Evolutionary conservation across 805 yeast genomes (phyloP).

Genomic region (Sugiyamaella marilandica): DNA sequence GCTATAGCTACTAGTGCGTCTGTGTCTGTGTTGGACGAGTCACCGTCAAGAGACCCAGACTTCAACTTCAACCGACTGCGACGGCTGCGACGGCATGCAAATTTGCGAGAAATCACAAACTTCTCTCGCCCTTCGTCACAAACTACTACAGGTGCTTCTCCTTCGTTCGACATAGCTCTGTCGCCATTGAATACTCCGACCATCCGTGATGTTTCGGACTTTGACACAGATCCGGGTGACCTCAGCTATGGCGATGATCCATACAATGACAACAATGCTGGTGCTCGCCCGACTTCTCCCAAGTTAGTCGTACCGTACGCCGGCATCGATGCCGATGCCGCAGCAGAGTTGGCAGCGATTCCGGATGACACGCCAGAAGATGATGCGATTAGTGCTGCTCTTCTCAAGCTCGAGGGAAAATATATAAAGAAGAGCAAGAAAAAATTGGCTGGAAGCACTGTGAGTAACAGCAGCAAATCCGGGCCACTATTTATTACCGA

Average conservation of each 20-base stretch:
- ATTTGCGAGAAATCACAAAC: conserved; percentile 11
- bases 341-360: conserved; percentile 32
- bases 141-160: background rate
- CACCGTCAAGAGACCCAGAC: conserved; percentile 9
- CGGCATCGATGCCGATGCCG: conserved; percentile 14
- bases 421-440: conserved; percentile 12
- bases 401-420: conserved; percentile 74
- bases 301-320: conserved; percentile 43
- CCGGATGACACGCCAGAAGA: conserved; percentile 70
- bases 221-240: background rate
- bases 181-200: background rate
- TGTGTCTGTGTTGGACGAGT: conserved; percentile 3
- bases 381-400: conserved; percentile 71
- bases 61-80: conserved; percentile 3
- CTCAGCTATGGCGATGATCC: background rate
- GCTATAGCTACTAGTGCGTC: background rate
- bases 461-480: background rate
- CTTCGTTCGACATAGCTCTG: background rate
- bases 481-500: background rate
- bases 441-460: background rate
- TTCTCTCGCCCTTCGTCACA: conserved; percentile 30
- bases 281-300: background rate
- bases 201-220: background rate
- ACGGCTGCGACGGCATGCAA: conserved; percentile 7
- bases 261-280: conserved; percentile 23